phyloP scores from a whole-genome alignment of 2,329 filamentous ascomycete species.

The Aspergillus sp. region DNA sequence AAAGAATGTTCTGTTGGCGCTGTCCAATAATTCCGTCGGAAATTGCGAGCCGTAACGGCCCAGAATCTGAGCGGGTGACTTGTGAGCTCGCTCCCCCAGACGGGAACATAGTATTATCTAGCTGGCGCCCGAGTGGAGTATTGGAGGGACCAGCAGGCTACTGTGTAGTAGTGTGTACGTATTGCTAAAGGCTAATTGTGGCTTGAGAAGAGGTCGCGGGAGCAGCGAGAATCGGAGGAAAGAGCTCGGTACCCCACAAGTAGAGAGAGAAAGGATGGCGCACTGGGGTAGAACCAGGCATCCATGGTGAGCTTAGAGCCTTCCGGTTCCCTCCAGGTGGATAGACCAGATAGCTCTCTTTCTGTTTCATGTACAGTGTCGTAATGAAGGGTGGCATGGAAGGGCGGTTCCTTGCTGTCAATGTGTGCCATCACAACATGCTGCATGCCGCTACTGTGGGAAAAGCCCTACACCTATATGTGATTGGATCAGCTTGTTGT shows the following conservation, averaged over 20 bases:
- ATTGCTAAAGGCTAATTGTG: not conserved
- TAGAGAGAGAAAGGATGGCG: not conserved
- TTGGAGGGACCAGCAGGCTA: not conserved
- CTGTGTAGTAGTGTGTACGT: not conserved
- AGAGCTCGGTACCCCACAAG: not conserved
- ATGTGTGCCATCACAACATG: not conserved
- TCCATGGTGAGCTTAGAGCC: not conserved
- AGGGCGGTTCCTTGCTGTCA: not conserved
- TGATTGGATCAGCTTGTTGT: not conserved
- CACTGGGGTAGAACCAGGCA: not conserved
- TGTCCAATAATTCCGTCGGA: not conserved
- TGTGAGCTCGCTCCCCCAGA: not conserved
- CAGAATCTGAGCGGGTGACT: constrained; percentile 1
- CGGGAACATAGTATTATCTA: not conserved
- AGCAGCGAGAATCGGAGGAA: constrained; percentile 22
- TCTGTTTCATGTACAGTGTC: constrained; percentile 3
- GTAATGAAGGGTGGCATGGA: not conserved
- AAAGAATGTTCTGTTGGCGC: not conserved
- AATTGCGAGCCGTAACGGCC: not conserved
- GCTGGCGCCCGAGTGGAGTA: not conserved
- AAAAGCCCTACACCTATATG: not conserved
- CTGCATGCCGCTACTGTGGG: not conserved
- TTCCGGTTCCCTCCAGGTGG: not conserved
- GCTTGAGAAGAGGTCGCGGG: not conserved
- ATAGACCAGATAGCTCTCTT: not conserved